phyloP scores from a whole-genome alignment of 2,329 filamentous ascomycete genomes.

The Hymenoscyphus repandus region DNA sequence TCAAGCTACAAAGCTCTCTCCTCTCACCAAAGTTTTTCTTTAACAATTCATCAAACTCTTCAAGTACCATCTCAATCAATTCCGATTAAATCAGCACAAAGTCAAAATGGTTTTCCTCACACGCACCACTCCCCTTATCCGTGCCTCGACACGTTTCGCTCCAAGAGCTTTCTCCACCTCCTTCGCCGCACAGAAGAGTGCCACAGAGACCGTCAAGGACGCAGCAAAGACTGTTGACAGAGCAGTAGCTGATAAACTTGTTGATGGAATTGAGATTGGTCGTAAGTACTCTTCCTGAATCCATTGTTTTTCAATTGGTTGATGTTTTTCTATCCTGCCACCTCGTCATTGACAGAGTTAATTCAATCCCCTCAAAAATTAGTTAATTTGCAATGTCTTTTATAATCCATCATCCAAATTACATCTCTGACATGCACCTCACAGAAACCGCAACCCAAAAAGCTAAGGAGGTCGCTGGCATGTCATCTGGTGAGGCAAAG shows the following conservation, averaged over 20 bases:
- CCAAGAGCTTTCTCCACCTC: conserved; percentile 47
- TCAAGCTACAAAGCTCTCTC: too few species aligned
- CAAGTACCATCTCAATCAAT: too few species aligned
- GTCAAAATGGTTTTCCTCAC: conserved; percentile 49
- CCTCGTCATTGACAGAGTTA: background rate
- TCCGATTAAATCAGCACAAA: background rate
- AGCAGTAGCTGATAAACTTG: conserved; percentile 54
- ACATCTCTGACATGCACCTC: conserved; percentile 22
- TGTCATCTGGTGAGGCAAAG: conserved; percentile 33
- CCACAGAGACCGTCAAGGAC: conserved; percentile 53
- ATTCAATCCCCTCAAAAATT: background rate
- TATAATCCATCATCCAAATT: too few species aligned
- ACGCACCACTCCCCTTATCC: conserved; percentile 37
- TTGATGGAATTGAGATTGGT: conserved; percentile 54
- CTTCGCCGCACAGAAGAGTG: conserved; percentile 41
- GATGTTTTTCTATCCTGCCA: background rate
- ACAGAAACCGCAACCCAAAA: conserved; percentile 39
- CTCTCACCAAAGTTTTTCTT: too few species aligned
- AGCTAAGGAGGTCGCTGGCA: conserved; percentile 40
- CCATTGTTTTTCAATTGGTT: background rate
- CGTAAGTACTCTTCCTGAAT: conserved; percentile 38
- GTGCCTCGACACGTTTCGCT: conserved; percentile 30
- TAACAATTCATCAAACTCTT: too few species aligned
- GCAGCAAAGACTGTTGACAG: conserved; percentile 54
- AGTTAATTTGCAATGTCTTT: too few species aligned